Evolutionary conservation across 306 rosid species (phyloP), one percentile per base, ranked within the genome.

Genomic region (Medicago lupulina): DNA sequence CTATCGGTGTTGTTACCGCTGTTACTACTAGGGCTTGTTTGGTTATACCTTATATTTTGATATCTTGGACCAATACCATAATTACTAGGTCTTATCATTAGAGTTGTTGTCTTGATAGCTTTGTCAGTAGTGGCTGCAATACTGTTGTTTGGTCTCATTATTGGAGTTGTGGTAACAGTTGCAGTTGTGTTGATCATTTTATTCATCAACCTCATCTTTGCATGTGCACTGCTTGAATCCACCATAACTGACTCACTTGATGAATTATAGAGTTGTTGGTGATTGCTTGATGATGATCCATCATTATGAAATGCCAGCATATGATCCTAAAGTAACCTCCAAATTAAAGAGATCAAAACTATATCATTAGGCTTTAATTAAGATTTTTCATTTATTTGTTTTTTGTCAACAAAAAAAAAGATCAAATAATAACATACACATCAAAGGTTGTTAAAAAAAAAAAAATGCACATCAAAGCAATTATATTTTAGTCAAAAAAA

Each of bases 201-300:
- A 67, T 81, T 77, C 90, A 91, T 85, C 71, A 93, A 38, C 85
- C 96, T 88, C 89, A 83, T 83, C 87, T 87, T 86, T 40, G 96
- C 87, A 47, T 97, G 80, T 92, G 86, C 97, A 89, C 39, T 89
- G 77, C 34, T 40, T 71, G 43, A 85, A 79, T 77, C 85, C 90
- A 65, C 82, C 59, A n/a, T 77, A 80, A 50, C 75, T 18, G 70
- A 51, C 63, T 66, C 81, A 63, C 67, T 17, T 4, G 60, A 54
- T 78, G 81, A 57, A 79, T 74, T 72, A 36, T 70, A 59, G 64
- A 77, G 43, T 51, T 78, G 65, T 39, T 47, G 51, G 21, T 58
- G 40, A 15, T 70, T 73, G 72, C 73, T 80, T 68, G 82, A 77
- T 86, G 86, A 84, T 87, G 63, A 57, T 57, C 63, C 63, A 23